A percentile compares a stretch with the other conserved stretches of the same genome.
phyloP scores from a whole-genome alignment of 2,329 filamentous ascomycete genomes.

The Botrytis elliptica region DNA sequence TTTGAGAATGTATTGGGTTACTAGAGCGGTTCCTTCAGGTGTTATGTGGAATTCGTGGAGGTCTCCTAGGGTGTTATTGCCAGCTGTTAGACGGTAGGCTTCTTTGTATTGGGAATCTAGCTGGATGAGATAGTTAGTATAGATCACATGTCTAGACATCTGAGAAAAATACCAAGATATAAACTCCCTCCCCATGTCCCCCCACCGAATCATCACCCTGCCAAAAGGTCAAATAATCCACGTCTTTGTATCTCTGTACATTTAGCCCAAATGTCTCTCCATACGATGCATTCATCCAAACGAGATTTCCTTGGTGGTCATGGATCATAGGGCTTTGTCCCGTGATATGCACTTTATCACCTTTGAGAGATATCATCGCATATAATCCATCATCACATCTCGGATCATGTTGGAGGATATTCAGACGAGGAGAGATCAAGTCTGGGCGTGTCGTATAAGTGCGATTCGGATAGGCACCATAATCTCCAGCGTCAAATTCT shows the following conservation, averaged over 20 bases:
- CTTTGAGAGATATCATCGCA: conserved; percentile 24
- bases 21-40: conserved; percentile 43
- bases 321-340: conserved; percentile 28
- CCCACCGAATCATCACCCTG: conserved; percentile 37
- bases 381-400: conserved; percentile 25
- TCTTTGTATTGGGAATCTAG: neutral
- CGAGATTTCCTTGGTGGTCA: conserved; percentile 24
- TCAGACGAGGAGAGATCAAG: conserved; percentile 27
- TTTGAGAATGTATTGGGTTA: conserved; percentile 44
- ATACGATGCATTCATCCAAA: conserved; percentile 28
- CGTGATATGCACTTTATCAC: conserved; percentile 21
- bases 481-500: conserved; percentile 39
- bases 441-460: conserved; percentile 38
- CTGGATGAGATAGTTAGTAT: neutral
- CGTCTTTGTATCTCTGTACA: conserved; percentile 43
- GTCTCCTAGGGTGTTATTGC: conserved; percentile 47
- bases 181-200: conserved; percentile 1
- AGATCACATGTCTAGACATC: neutral
- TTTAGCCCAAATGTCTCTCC: conserved; percentile 22
- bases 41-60: conserved; percentile 49
- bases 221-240: conserved; percentile 50
- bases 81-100: conserved; percentile 24
- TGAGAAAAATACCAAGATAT: neutral
- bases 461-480: conserved; percentile 41
- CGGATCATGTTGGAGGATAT: conserved; percentile 21